Evolutionary conservation across 139 green algal species (phyloP), one percentile per base, ranked within the genome.

Genomic region (Limnomonas spitsbergensis): DNA sequence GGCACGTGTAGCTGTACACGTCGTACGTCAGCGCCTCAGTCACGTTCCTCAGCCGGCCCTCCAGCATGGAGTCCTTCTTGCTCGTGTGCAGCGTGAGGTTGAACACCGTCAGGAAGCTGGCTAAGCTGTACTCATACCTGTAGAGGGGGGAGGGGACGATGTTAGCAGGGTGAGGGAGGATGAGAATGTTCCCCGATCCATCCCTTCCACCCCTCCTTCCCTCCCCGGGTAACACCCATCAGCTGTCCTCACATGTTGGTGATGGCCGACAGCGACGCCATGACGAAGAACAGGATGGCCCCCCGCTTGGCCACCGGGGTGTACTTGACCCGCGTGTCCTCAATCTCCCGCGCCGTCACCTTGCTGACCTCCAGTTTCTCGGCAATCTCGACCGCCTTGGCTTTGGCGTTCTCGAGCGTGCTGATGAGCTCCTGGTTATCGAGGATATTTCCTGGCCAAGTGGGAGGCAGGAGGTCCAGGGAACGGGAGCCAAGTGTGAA

Each of bases 261-360:
- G 81, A 96, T 92, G 69, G 82, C 84, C 35, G 82, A 82, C 27
- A 96, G 85, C 4, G 71, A 83, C 20, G 82, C 83, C 78, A 96
- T 89, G 31, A 93, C 88, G 83, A 96, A 96, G 88, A 94, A 96
- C 29, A 96, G 83, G 75, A 96, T 88, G 52, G 91, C 86, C 6
- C 92, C 92, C 26, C 92, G 82, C 83, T 91, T 87, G 36, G 92
- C 92, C 14, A 90, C 91, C 24, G 91, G 91, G 3, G 76, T 84
- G 83, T 95, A 96, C 54, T 81, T 70, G 37, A 84, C 69, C 24
- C 90, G 86, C 40, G 90, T 88, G 40, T 85, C 79, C 53, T 94
- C 86, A 54, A 96, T 93, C 83, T 96, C 87, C 3, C 78, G 68
- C 0, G 89, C 88, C 0, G 91, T 93, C 31, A 88, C 54, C 42